These are phyloP conservation scores for Cyclospora cayetanensis DNA, from an alignment of 169 alveolate species.

Conservation along the genomic window DNA sequence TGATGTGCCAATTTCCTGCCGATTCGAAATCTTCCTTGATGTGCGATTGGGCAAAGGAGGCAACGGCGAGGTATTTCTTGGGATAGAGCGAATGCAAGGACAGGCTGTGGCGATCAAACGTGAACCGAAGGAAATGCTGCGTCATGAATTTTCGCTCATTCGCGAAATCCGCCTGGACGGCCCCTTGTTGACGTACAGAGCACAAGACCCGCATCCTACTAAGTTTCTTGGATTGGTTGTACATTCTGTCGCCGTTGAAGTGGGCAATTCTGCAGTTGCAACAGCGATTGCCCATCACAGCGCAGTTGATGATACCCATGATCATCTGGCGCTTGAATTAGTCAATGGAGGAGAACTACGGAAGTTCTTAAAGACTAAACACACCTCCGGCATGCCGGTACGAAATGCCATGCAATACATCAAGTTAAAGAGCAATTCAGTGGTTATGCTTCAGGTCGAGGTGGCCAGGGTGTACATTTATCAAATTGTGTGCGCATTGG, in stretches of 20 bases:
- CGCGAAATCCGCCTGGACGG: conserved; percentile 10
- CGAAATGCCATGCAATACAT: background rate
- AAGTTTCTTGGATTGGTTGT: conserved; percentile 14
- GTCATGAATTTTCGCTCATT: conserved; percentile 18
- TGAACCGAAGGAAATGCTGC: conserved; percentile 38
- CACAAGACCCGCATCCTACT: conserved; percentile 42
- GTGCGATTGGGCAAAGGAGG: conserved; percentile 36
- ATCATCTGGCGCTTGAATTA: conserved; percentile 27
- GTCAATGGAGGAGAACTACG: conserved; percentile 36
- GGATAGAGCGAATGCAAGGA: conserved; percentile 10
- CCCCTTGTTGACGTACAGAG: conserved; percentile 30
- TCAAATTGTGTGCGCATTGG: conserved; percentile 87
- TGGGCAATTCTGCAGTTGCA: conserved; percentile 45
- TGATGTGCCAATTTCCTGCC: conserved; percentile 5
- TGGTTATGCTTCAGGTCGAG: background rate
- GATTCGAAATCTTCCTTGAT: conserved; percentile 26
- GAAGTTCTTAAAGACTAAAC: conserved; percentile 3
- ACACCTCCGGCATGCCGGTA: conserved; percentile 35
- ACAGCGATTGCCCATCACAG: conserved; percentile 43
- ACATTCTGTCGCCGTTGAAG: conserved; percentile 40
- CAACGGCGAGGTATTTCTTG: conserved; percentile 37
- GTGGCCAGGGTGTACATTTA: conserved; percentile 78
- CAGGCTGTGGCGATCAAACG: conserved; percentile 24
- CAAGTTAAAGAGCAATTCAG: background rate
- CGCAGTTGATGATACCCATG: conserved; percentile 20